phyloP scores from a whole-genome alignment of 768 basidiomycete species.

The Russula dissimulans region DNA sequence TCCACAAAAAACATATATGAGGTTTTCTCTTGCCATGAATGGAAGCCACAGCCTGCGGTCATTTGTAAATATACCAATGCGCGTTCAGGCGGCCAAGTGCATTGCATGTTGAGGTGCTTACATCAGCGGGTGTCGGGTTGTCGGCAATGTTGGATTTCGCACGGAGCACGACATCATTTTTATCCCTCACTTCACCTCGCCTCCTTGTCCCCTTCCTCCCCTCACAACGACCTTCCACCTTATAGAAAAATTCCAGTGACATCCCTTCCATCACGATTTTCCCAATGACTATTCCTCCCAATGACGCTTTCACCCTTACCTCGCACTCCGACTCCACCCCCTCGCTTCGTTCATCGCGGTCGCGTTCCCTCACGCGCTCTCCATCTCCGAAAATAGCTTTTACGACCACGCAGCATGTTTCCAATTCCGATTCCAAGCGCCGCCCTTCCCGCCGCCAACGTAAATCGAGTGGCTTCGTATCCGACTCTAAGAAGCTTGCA shows the following conservation, averaged over 20 bases:
- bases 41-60: too few species aligned
- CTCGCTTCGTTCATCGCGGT: conserved; percentile 18
- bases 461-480: conserved; percentile 13
- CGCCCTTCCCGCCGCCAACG: conserved; percentile 17
- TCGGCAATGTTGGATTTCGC: not conserved
- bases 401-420: conserved; percentile 5
- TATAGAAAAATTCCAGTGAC: too few species aligned
- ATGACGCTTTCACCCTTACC: conserved; percentile 20
- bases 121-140: not conserved
- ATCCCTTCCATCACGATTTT: not conserved
- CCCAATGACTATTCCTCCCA: conserved; percentile 16
- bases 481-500: conserved; percentile 15
- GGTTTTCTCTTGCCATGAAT: not conserved
- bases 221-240: not conserved
- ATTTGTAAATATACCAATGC: too few species aligned
- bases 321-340: conserved; percentile 16
- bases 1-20: conserved; percentile 1
- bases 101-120: not conserved
- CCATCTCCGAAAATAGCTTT: conserved; percentile 21
- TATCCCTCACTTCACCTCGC: not conserved
- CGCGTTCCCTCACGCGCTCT: conserved; percentile 20
- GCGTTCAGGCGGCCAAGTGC: too few species aligned
- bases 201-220: not conserved
- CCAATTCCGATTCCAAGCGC: conserved; percentile 14
- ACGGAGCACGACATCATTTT: not conserved